These are phyloP conservation scores for Piper betle DNA, from an alignment of 164 flowering plant genomes.

Conservation along the genomic window DNA sequence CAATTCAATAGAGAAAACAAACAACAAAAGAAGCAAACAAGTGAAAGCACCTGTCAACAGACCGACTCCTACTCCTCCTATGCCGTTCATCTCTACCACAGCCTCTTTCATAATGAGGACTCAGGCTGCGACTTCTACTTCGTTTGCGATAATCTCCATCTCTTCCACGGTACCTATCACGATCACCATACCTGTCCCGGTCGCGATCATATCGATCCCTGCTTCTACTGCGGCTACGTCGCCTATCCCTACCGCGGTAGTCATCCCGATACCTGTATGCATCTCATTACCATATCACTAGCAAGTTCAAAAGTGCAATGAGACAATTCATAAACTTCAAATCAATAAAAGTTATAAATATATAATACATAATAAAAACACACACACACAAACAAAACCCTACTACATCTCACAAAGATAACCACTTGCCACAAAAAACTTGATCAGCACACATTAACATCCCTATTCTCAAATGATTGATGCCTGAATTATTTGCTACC, in stretches of 20 bases:
- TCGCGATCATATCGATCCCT: slow-evolving; percentile 63
- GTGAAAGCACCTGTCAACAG: slow-evolving; percentile 39
- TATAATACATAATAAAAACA: neutral
- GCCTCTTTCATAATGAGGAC: slow-evolving; percentile 48
- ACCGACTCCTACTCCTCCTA: slow-evolving; percentile 42
- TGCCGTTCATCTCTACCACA: slow-evolving; percentile 57
- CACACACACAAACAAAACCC: neutral
- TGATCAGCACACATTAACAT: too few species aligned
- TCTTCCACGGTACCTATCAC: slow-evolving; percentile 53
- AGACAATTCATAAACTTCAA: neutral
- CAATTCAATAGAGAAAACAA: neutral
- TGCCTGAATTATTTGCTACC: too few species aligned
- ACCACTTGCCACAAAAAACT: neutral
- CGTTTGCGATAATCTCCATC: slow-evolving; percentile 53
- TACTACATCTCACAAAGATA: neutral
- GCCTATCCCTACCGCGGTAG: slow-evolving; percentile 25
- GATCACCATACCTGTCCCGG: slow-evolving; percentile 26
- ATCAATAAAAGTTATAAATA: neutral
- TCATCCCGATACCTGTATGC: slow-evolving; percentile 28
- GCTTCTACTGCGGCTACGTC: slow-evolving; percentile 80
- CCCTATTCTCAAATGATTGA: too few species aligned
- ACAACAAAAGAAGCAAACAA: neutral
- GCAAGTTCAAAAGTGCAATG: neutral
- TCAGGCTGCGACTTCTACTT: slow-evolving; percentile 70
- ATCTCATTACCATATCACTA: neutral